phyloP scores from a whole-genome alignment of 139 green algal genomes.

The Tetradesmus obliquus region DNA sequence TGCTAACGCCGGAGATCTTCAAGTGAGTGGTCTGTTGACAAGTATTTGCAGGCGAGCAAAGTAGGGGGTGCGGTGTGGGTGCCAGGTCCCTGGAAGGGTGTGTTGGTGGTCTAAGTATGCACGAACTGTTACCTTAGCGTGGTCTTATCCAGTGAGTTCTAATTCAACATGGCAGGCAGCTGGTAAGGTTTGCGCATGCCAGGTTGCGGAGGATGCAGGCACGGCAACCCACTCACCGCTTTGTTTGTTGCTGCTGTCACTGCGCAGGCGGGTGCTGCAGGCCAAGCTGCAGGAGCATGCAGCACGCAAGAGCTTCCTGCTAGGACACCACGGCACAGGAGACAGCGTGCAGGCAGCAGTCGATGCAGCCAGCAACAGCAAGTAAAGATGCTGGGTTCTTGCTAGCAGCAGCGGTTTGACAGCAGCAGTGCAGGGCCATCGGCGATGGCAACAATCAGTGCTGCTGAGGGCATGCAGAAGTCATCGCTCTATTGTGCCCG shows the following conservation, averaged over 20 bases:
- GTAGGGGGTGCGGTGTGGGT: not conserved
- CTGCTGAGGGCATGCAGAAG: not conserved
- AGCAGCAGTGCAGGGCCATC: not conserved
- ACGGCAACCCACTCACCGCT: not conserved
- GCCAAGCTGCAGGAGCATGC: constrained; percentile 80
- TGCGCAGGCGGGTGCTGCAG: constrained; percentile 52
- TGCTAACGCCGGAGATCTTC: constrained; percentile 82
- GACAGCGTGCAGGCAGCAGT: constrained; percentile 36
- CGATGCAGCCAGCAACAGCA: not conserved
- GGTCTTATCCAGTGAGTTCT: too few species aligned
- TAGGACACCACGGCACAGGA: constrained; percentile 69
- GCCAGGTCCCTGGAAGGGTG: constrained; percentile 5
- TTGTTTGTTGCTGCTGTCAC: not conserved
- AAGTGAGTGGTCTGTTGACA: constrained; percentile 48
- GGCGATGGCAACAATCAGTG: not conserved
- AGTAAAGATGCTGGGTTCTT: not conserved
- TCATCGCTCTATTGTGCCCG: not conserved
- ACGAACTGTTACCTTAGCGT: not conserved
- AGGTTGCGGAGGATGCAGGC: too few species aligned
- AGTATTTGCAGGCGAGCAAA: constrained; percentile 57
- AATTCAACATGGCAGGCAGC: too few species aligned
- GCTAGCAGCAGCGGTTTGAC: not conserved
- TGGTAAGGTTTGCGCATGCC: too few species aligned
- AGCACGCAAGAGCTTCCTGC: constrained; percentile 60
- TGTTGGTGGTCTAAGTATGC: not conserved